Evolutionary conservation across 2,329 filamentous ascomycete genomes (phyloP).

Genomic region (Cryphonectria parasitica): DNA sequence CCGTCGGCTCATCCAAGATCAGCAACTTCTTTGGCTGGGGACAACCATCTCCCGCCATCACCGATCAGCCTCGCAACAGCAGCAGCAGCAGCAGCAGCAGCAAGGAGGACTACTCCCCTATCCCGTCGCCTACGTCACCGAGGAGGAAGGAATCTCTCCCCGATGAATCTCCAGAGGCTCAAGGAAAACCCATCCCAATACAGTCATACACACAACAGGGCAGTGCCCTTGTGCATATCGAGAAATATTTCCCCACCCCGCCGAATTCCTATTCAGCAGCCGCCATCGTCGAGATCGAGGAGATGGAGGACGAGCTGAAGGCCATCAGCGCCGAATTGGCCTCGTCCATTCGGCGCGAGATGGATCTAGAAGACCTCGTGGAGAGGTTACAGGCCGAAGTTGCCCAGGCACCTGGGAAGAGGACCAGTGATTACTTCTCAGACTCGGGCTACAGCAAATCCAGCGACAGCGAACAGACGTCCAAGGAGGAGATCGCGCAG

Average conservation of each 20-base stretch:
- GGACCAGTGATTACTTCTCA: conserved; percentile 97
- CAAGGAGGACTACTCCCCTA: conserved; percentile 36
- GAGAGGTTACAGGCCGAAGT: conserved; percentile 84
- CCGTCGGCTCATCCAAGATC: conserved; percentile 50
- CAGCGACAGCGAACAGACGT: conserved; percentile 65
- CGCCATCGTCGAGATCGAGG: conserved; percentile 66
- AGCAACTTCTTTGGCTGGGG: conserved; percentile 60
- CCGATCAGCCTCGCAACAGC: conserved; percentile 50
- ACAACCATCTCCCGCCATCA: conserved; percentile 49
- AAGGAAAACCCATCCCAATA: conserved; percentile 44
- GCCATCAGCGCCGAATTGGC: conserved; percentile 93
- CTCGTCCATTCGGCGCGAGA: conserved; percentile 88
- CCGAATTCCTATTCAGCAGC: conserved; percentile 41
- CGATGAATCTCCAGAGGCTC: conserved; percentile 48
- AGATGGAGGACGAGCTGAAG: conserved; percentile 92
- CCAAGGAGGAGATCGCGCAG: conserved; percentile 76
- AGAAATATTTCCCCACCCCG: conserved; percentile 57
- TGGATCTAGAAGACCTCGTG: conserved; percentile 94
- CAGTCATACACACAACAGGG: conserved; percentile 47
- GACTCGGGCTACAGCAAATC: conserved; percentile 90
- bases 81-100: conserved; percentile 55
- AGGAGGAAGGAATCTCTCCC: conserved; percentile 34
- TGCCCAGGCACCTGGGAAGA: conserved; percentile 62
- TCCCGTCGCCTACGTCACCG: neutral
- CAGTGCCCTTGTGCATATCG: conserved; percentile 53